Evolutionary conservation across 75 land plant genomes (phyloP), one percentile per base, ranked within the genome.

Genomic region (Sequoiadendron giganteum): DNA sequence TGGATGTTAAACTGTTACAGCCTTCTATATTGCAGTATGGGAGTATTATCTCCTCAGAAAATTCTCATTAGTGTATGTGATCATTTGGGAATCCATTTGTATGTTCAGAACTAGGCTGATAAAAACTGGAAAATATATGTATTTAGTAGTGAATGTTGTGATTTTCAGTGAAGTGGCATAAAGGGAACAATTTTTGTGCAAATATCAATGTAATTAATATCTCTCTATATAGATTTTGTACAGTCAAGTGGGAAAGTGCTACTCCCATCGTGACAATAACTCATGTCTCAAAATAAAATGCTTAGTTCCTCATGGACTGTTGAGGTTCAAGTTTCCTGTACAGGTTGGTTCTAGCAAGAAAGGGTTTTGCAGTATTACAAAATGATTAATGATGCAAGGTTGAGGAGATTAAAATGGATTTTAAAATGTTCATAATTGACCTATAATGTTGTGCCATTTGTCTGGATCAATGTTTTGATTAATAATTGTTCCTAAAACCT

Each of bases 1-100:
- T 82, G 47, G 48, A 45, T 47, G 21, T 82, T 82, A 47, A 52
- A 47, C 84, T 82, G 54, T 82, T 82, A n/a, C 84, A 82, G 52
- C 48, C 32, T 82, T 43, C 48, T 28, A 47, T 82, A 3, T 45
- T 28, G 84, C 34, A 3, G 49, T n/a, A 43, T 47, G 52, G 14
- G 54, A 47, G 32, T 42, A 82, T n/a, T 28, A 45, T 82, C 84
- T 45, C 47, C 84, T 9, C n/a, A 10, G 49, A 49, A n/a, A n/a
- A n/a, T 82, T 45, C 32, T 25, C 84, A 47, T 47, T 49, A 3
- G 47, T 47, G 48, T 10, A 82, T 82, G 32, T n/a, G 48, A 47
- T 82, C 34, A 82, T 47, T 47, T n/a, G 48, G 32, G 30, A 82
- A 82, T 82, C 32, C 48, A 10, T 82, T 49, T 9, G 30, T 82